Evolutionary conservation across 148 eudicot species (phyloP).

Genomic region (Oxyria digyna): DNA sequence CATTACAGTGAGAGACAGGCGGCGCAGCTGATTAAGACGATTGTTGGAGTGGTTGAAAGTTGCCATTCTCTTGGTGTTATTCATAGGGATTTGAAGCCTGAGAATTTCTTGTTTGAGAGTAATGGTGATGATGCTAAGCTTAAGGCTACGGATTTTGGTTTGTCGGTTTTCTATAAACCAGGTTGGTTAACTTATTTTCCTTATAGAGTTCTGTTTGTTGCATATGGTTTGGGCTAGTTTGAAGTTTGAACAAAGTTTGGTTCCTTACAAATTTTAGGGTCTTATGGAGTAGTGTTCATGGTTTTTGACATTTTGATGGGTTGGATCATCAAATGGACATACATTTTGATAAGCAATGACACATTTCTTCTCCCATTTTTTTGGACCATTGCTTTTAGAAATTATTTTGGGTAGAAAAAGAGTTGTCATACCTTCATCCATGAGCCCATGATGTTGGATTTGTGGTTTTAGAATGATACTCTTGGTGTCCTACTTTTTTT

Average conservation of each 20-base stretch:
- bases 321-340: background rate
- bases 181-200: constrained; percentile 24
- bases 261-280: background rate
- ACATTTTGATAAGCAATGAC: background rate
- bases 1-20: constrained; percentile 58
- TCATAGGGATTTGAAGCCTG: constrained; percentile 30
- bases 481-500: background rate
- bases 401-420: background rate
- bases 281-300: background rate
- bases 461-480: background rate
- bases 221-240: background rate
- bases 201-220: background rate
- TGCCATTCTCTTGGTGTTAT: constrained; percentile 66
- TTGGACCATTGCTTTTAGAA: too few relatives aligned
- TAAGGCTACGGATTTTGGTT: constrained; percentile 54
- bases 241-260: background rate
- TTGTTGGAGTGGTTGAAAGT: constrained; percentile 62
- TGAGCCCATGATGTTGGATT: background rate
- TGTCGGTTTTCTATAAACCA: constrained; percentile 28
- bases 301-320: background rate
- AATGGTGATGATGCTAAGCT: constrained; percentile 51
- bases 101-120: constrained; percentile 58
- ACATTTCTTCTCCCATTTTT: background rate
- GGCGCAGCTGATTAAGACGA: constrained; percentile 38
- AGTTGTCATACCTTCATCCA: background rate